Percentiles rank a stretch among this genome's conserved stretches.
phyloP scores from a whole-genome alignment of 1,284 basidiomycete species.

The Rhodotorula sp. region DNA sequence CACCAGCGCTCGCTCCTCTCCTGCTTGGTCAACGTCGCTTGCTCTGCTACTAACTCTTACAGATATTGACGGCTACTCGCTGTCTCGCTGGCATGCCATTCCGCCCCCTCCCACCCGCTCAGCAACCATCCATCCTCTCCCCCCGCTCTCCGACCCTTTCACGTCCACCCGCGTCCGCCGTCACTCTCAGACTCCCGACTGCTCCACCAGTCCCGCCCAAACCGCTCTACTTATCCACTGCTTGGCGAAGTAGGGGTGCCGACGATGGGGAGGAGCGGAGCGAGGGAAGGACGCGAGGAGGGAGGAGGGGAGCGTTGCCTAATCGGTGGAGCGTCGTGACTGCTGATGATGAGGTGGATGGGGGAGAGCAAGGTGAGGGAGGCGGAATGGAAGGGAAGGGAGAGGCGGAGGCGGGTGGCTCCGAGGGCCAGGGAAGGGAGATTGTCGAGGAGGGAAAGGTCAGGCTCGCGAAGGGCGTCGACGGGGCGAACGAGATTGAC shows the following conservation, averaged over 20 bases:
- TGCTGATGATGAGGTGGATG: not conserved
- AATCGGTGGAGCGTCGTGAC: constrained; percentile 11
- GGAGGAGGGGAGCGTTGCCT: constrained; percentile 12
- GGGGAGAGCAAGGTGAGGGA: not conserved
- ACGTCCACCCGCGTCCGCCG: not conserved
- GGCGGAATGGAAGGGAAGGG: not conserved
- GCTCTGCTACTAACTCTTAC: no score
- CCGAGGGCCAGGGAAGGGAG: no score
- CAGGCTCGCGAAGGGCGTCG: no score
- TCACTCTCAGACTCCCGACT: constrained; percentile 7
- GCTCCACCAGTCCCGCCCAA: constrained; percentile 27
- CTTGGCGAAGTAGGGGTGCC: not conserved
- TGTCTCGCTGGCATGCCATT: not conserved
- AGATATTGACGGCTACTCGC: no score
- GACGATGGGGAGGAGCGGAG: not conserved
- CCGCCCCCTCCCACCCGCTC: constrained; percentile 1
- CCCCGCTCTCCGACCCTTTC: accelerated
- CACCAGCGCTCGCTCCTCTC: not conserved
- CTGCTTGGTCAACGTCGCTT: not conserved
- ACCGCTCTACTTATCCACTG: constrained; percentile 30
- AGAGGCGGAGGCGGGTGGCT: no score
- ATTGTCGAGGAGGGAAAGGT: no score
- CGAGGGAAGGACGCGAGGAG: not conserved
- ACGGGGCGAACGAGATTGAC: no score
- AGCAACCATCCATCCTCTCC: not conserved